Percentiles rank a stretch among this genome's conserved stretches.
These are phyloP conservation scores for Puccinia hordei DNA, from an alignment of 1,284 basidiomycete species.

Conservation along the genomic window DNA sequence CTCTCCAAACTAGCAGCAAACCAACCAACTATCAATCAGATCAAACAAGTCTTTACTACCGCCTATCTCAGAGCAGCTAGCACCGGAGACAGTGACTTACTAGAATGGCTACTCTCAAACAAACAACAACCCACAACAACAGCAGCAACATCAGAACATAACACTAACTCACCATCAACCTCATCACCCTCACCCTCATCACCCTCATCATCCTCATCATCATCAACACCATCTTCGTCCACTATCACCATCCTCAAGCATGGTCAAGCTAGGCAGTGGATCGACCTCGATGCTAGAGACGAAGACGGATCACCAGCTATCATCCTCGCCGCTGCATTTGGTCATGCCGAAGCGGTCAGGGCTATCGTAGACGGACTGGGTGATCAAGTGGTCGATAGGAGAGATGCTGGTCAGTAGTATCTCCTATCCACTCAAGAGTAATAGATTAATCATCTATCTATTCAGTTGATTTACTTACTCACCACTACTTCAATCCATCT, in stretches of 20 bases:
- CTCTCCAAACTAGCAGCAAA: slow-evolving; percentile 27
- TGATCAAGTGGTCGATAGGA: slow-evolving; percentile 37
- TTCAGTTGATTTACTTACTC: not conserved
- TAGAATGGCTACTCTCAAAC: slow-evolving; percentile 41
- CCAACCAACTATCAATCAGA: not conserved
- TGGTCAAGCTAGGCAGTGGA: slow-evolving; percentile 20
- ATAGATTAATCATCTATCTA: too few relatives aligned
- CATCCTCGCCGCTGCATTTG: slow-evolving; percentile 49
- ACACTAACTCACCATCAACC: too few relatives aligned
- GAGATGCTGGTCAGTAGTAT: slow-evolving; percentile 42
- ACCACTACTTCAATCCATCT: not conserved
- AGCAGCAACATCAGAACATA: too few relatives aligned
- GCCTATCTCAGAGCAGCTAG: slow-evolving; percentile 34
- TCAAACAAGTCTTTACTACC: slow-evolving; percentile 21
- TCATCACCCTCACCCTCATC: too few relatives aligned
- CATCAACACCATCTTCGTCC: not conserved
- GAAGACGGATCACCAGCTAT: slow-evolving; percentile 47
- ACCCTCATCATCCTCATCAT: too few relatives aligned
- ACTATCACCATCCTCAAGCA: not conserved
- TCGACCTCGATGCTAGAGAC: slow-evolving; percentile 37
- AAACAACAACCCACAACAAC: not conserved
- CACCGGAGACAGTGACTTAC: slow-evolving; percentile 45
- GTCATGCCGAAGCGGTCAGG: slow-evolving; percentile 45
- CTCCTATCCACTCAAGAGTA: too few relatives aligned
- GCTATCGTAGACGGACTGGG: slow-evolving; percentile 45